Conservation (phyloP, 495 filamentous ascomycete species). For the Aspergillus biplanus region DNA sequence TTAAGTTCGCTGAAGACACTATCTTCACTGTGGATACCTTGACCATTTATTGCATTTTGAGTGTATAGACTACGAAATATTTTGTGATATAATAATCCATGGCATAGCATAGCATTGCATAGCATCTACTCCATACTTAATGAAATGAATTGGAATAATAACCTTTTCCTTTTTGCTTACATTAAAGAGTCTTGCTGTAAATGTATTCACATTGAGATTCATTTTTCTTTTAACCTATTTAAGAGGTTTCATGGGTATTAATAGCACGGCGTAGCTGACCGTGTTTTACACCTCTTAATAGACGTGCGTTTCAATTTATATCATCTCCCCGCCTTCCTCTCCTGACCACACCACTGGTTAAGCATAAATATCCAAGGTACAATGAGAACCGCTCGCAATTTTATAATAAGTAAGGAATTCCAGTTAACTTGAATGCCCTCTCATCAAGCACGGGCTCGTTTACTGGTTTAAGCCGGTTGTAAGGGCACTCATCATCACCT, state of each 20-base stretch:
- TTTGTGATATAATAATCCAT: slow-evolving; percentile 11
- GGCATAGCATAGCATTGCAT: neutral
- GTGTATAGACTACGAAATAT: slow-evolving; percentile 15
- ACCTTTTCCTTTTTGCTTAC: neutral
- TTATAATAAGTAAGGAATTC: slow-evolving; percentile 32
- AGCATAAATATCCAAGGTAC: neutral
- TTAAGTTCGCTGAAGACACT: neutral
- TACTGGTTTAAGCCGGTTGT: slow-evolving; percentile 30
- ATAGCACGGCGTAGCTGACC: no score
- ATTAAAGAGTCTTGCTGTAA: neutral
- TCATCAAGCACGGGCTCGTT: slow-evolving; percentile 33
- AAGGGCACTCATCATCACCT: slow-evolving; percentile 29
- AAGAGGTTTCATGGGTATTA: no score
- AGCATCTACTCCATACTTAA: neutral
- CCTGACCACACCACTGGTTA: no score
- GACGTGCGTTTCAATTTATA: no score
- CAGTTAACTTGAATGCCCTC: slow-evolving; percentile 38
- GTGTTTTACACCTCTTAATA: no score
- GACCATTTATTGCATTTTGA: neutral
- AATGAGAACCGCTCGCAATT: no score
- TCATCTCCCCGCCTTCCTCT: no score
- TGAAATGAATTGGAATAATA: neutral
- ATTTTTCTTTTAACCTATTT: neutral
- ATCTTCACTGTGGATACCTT: slow-evolving; percentile 3
- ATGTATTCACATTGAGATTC: no score